Evolutionary conservation across 1,139 yeast species (phyloP).

Genomic region (Magnusiomyces magnusii): DNA sequence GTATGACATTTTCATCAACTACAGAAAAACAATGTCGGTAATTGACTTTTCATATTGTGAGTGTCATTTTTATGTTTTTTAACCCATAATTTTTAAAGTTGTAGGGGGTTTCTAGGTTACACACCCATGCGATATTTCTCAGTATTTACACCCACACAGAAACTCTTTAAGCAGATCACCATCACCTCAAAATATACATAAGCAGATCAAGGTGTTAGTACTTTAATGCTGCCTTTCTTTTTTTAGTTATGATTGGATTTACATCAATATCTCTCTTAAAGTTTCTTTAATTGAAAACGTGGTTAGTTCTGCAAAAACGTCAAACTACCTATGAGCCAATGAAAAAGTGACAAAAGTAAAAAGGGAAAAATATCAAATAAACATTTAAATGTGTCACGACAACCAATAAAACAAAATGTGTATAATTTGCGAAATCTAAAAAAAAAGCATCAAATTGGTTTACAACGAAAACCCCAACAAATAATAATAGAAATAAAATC

Average conservation of each 20-base stretch:
- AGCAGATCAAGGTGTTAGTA: background rate
- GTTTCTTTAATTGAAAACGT: background rate
- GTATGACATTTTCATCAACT: too few species aligned
- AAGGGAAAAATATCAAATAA: too few species aligned
- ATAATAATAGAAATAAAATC: too few species aligned
- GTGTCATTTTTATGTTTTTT: background rate
- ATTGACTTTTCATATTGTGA: too few species aligned
- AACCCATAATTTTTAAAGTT: too few species aligned
- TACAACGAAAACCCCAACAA: too few species aligned
- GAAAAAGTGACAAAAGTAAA: background rate
- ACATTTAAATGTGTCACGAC: background rate
- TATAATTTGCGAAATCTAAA: too few species aligned
- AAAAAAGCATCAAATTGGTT: too few species aligned
- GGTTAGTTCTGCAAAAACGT: background rate
- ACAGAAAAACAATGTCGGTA: too few species aligned
- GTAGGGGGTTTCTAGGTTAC: background rate
- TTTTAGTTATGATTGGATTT: background rate
- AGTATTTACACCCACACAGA: background rate
- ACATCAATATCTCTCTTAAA: background rate
- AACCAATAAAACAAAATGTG: background rate
- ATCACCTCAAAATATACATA: background rate
- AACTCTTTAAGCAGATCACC: background rate
- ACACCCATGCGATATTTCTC: background rate
- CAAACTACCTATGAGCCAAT: background rate
- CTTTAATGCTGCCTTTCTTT: background rate